Percentiles rank a stretch among this genome's conserved stretches.
Evolutionary conservation across 2,329 filamentous ascomycete species (phyloP).

Genomic region (Amphichorda felina): DNA sequence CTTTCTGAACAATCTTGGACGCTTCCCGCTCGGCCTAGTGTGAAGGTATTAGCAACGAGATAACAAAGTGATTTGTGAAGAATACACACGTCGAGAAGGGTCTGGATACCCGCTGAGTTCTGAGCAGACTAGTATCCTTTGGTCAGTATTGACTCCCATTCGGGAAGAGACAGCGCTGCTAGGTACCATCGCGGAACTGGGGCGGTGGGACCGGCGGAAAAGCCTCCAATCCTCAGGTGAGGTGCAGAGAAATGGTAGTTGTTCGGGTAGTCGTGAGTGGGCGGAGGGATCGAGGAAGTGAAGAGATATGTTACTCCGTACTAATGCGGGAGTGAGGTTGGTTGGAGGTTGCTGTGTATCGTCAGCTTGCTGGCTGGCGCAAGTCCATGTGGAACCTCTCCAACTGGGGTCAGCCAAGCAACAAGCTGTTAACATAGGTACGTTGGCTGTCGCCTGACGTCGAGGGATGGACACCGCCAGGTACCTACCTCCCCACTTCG

Average conservation of each 20-base stretch:
- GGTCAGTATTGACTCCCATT: conserved; percentile 4
- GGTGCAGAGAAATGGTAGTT: neutral
- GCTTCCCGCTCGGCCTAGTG: conserved; percentile 91
- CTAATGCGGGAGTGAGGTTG: neutral
- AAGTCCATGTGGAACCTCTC: neutral
- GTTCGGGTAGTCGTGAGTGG: neutral
- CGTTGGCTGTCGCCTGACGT: neutral
- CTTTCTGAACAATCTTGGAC: conserved; percentile 97
- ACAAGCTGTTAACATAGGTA: neutral
- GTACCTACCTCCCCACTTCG: neutral
- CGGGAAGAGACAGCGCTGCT: neutral
- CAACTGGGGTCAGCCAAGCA: neutral
- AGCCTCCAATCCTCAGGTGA: neutral
- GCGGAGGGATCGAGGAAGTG: too few relatives aligned
- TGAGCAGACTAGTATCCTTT: conserved; percentile 65
- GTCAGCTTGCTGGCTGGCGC: neutral
- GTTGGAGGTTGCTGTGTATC: neutral
- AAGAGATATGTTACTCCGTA: neutral
- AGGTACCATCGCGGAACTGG: neutral
- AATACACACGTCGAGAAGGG: conserved; percentile 80
- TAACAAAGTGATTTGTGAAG: neutral
- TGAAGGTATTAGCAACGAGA: conserved; percentile 2
- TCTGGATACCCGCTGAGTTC: conserved; percentile 97
- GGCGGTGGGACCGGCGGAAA: too few relatives aligned
- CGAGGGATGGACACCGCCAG: neutral